Percentiles rank a stretch among this genome's conserved stretches.
These are phyloP conservation scores for Neonectria sp. DNA, from an alignment of 2,329 filamentous ascomycete species.

Conservation along the genomic window DNA sequence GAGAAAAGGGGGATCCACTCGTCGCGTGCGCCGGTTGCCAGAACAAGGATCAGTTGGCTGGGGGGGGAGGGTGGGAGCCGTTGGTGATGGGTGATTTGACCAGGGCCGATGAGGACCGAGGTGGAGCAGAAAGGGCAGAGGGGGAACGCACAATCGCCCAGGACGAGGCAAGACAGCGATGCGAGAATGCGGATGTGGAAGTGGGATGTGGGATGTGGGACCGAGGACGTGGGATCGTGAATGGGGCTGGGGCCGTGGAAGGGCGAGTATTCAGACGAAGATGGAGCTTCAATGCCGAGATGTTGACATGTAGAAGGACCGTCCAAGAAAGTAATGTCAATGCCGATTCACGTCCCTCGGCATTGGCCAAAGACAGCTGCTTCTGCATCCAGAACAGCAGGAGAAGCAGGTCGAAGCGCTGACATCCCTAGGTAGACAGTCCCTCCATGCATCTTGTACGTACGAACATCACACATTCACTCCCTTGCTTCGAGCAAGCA, in stretches of 20 bases:
- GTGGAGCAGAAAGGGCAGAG: not conserved
- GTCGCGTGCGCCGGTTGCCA: constrained; percentile 43
- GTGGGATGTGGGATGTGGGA: not conserved
- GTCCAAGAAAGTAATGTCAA: not conserved
- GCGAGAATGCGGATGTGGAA: not conserved
- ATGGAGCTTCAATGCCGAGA: not conserved
- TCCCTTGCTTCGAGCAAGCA: constrained; percentile 8
- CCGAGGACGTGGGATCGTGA: not conserved
- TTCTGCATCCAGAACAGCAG: not conserved
- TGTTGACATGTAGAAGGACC: not conserved
- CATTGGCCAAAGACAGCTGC: not conserved
- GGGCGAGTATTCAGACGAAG: not conserved
- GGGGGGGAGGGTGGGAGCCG: constrained; percentile 4
- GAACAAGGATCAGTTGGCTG: constrained; percentile 30
- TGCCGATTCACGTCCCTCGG: constrained; percentile 15
- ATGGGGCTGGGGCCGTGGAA: not conserved
- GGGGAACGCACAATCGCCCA: not conserved
- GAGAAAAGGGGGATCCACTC: constrained; percentile 38
- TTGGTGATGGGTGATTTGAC: constrained; percentile 13
- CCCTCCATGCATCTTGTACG: constrained; percentile 3
- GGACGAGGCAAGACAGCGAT: not conserved
- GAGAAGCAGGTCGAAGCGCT: constrained; percentile 20
- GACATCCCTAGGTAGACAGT: constrained; percentile 3
- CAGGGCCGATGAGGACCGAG: not conserved
- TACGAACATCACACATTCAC: not conserved